A percentile compares a stretch with the other conserved stretches of the same genome.
phyloP scores from a whole-genome alignment of 768 basidiomycete genomes.

The Panus rudis region DNA sequence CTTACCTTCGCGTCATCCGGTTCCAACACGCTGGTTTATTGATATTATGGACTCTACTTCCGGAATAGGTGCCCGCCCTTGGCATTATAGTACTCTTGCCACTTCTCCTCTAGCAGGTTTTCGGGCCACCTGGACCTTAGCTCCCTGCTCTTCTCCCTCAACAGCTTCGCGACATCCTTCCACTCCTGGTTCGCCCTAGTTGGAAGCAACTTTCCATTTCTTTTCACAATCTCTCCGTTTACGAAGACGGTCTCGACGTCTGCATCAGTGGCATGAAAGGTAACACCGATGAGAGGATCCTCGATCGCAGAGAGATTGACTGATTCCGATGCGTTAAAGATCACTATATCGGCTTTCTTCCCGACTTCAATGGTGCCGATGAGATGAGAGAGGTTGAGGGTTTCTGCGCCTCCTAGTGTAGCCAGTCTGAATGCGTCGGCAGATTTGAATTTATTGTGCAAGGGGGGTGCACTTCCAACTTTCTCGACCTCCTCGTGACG shows the following conservation, averaged over 20 bases:
- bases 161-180: slow-evolving; percentile 18
- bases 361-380: slow-evolving; percentile 25
- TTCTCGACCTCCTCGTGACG: slow-evolving; percentile 15
- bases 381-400: slow-evolving; percentile 16
- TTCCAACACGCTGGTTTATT: too few species aligned
- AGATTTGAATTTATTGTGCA: slow-evolving; percentile 15
- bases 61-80: too few species aligned
- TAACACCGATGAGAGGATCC: slow-evolving; percentile 21
- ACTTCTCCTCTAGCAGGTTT: slow-evolving; percentile 17
- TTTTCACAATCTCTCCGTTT: slow-evolving; percentile 25
- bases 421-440: slow-evolving; percentile 23
- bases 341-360: slow-evolving; percentile 24
- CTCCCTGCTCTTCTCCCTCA: slow-evolving; percentile 15
- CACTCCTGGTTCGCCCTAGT: slow-evolving; percentile 14
- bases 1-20: too few species aligned
- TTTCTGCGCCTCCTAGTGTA: slow-evolving; percentile 26
- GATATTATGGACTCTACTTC: too few species aligned
- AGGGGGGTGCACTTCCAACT: slow-evolving; percentile 10
- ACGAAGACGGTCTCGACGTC: slow-evolving; percentile 26
- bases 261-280: slow-evolving; percentile 22
- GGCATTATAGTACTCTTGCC: slow-evolving; percentile 16
- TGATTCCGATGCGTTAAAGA: slow-evolving; percentile 23
- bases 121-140: slow-evolving; percentile 15
- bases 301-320: slow-evolving; percentile 20
- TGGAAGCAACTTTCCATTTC: slow-evolving; percentile 17